Conservation (phyloP, 225 moss, liverwort and hornwort species). For the Lunularia cruciata region DNA sequence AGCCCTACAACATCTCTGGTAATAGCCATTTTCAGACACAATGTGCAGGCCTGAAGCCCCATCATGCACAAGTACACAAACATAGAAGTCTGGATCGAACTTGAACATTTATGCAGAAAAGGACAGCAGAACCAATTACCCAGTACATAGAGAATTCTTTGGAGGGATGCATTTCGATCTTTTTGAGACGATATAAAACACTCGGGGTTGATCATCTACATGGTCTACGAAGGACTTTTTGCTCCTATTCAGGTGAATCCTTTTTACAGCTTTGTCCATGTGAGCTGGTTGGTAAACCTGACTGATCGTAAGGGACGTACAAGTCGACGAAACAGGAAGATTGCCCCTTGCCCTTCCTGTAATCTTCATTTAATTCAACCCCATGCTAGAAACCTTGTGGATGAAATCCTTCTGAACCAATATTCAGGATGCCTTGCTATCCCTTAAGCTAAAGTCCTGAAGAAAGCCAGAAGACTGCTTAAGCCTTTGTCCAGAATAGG, state of each 20-base stretch:
- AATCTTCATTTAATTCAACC: background rate
- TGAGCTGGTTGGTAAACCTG: background rate
- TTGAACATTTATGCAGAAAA: too few species aligned
- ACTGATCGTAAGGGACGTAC: background rate
- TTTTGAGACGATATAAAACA: too few species aligned
- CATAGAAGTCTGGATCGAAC: too few species aligned
- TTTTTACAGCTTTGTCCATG: background rate
- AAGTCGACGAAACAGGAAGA: background rate
- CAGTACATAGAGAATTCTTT: too few species aligned
- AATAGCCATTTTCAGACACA: too few species aligned
- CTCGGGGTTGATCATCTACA: background rate
- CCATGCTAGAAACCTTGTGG: background rate
- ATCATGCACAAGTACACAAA: too few species aligned
- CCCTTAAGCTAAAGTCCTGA: conserved; percentile 67
- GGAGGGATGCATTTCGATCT: too few species aligned
- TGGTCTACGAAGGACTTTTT: background rate
- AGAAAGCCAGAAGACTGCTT: conserved; percentile 76
- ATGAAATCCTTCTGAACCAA: background rate
- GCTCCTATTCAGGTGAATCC: background rate
- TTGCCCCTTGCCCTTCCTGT: background rate
- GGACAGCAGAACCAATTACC: too few species aligned
- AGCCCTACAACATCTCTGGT: too few species aligned
- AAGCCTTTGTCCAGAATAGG: conserved; percentile 65
- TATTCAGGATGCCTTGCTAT: background rate
- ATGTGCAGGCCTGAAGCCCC: too few species aligned